A percentile compares a stretch with the other conserved stretches of the same genome.
These are phyloP conservation scores for Crepidotus variabilis DNA, from an alignment of 768 basidiomycete genomes.

Conservation along the genomic window DNA sequence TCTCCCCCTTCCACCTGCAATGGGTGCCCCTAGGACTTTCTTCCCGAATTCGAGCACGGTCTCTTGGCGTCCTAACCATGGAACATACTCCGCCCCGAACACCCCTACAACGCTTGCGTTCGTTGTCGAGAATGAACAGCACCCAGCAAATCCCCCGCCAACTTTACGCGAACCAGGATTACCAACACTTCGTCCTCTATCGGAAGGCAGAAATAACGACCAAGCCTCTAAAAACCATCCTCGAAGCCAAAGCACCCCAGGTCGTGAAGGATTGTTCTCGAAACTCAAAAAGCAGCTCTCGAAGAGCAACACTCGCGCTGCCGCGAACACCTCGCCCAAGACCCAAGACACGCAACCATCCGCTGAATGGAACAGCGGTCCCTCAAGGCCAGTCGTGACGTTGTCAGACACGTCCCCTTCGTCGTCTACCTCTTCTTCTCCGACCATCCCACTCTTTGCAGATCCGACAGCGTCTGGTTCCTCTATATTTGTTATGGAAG, in stretches of 20 bases:
- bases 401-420: background rate
- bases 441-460: background rate
- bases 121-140: background rate
- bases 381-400: background rate
- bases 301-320: background rate
- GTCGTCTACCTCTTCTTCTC: background rate
- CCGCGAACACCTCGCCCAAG: background rate
- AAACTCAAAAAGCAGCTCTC: constrained; percentile 7
- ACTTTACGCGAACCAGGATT: background rate
- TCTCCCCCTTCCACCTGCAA: background rate
- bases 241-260: background rate
- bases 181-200: background rate
- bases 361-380: background rate
- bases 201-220: background rate
- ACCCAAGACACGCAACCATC: background rate
- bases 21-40: background rate
- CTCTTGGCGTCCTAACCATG: background rate
- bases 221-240: background rate
- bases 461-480: background rate
- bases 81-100: background rate
- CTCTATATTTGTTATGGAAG: background rate
- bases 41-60: background rate
- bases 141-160: background rate
- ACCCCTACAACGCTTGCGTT: background rate
- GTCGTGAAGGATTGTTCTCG: constrained; percentile 4